A percentile compares a stretch with the other conserved stretches of the same genome.
Evolutionary conservation across 1,284 basidiomycete genomes (phyloP).

Genomic region (Ustilago hordei): DNA sequence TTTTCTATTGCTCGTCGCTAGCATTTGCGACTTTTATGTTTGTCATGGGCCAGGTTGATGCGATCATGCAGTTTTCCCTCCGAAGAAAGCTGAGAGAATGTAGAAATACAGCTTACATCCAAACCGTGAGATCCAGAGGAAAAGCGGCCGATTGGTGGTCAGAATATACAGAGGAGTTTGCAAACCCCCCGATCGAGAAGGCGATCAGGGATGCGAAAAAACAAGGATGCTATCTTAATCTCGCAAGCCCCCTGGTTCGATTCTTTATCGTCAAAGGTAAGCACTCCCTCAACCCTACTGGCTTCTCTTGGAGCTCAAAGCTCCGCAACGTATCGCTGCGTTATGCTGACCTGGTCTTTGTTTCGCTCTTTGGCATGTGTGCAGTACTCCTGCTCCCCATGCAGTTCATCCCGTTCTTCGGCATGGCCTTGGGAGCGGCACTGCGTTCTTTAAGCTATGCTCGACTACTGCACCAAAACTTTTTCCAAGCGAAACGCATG

Average conservation of each 20-base stretch:
- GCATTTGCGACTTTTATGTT: slow-evolving; percentile 65
- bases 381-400: slow-evolving; percentile 58
- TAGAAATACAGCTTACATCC: slow-evolving; percentile 58
- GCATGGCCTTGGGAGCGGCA: slow-evolving; percentile 49
- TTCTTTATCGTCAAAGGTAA: slow-evolving; percentile 57
- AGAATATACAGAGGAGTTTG: slow-evolving; percentile 66
- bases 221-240: slow-evolving; percentile 52
- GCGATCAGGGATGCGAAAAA: slow-evolving; percentile 59
- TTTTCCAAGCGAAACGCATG: slow-evolving; percentile 67
- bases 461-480: slow-evolving; percentile 43
- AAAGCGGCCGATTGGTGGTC: slow-evolving; percentile 66
- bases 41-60: slow-evolving; percentile 61
- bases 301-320: not conserved
- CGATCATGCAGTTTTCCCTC: slow-evolving; percentile 65
- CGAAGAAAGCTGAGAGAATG: slow-evolving; percentile 52
- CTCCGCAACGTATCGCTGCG: not conserved
- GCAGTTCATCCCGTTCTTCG: slow-evolving; percentile 65
- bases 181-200: slow-evolving; percentile 59
- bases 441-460: slow-evolving; percentile 57
- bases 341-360: not conserved
- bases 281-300: not conserved
- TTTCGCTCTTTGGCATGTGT: not conserved
- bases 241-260: slow-evolving; percentile 54
- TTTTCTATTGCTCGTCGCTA: not conserved
- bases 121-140: slow-evolving; percentile 62